phyloP scores from a whole-genome alignment of 1,139 yeast genomes.

The Taphrina betulina region DNA sequence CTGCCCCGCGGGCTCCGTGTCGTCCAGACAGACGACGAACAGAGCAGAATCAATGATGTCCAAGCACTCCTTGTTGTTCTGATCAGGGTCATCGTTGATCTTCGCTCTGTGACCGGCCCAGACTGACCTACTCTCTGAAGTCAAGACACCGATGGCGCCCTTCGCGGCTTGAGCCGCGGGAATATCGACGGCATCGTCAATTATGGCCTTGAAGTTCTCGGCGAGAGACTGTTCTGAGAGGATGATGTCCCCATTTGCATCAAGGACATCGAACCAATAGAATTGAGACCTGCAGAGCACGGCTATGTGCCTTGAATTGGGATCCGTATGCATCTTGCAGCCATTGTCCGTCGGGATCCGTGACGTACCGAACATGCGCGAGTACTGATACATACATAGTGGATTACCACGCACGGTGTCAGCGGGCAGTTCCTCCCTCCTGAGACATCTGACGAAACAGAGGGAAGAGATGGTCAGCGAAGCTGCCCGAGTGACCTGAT shows the following conservation, averaged over 20 bases:
- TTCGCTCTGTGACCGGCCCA: slow-evolving; percentile 74
- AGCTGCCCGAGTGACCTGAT: slow-evolving; percentile 79
- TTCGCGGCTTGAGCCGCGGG: slow-evolving; percentile 68
- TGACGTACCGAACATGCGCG: slow-evolving; percentile 79
- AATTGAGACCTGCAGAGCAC: slow-evolving; percentile 85
- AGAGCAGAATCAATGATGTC: slow-evolving; percentile 75
- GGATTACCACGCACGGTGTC: slow-evolving; percentile 69
- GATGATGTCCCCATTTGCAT: slow-evolving; percentile 64
- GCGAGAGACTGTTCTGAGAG: slow-evolving; percentile 72
- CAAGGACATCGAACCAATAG: slow-evolving; percentile 91
- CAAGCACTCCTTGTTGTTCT: slow-evolving; percentile 56
- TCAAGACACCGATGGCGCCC: slow-evolving; percentile 81
- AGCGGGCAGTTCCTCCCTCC: slow-evolving; percentile 71
- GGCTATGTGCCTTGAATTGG: slow-evolving; percentile 71
- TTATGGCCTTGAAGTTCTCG: slow-evolving; percentile 69
- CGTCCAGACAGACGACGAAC: slow-evolving; percentile 78
- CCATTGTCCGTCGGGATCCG: slow-evolving; percentile 79
- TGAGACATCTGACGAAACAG: slow-evolving; percentile 73
- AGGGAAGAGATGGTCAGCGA: slow-evolving; percentile 73
- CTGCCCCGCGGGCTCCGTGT: slow-evolving; percentile 64
- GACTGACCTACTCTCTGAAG: slow-evolving; percentile 80
- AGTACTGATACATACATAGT: slow-evolving; percentile 86
- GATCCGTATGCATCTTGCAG: slow-evolving; percentile 80
- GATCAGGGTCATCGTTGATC: slow-evolving; percentile 31
- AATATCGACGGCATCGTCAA: slow-evolving; percentile 65